Evolutionary conservation across 2,329 filamentous ascomycete species (phyloP).

Genomic region (Lachnellula subtilissima): DNA sequence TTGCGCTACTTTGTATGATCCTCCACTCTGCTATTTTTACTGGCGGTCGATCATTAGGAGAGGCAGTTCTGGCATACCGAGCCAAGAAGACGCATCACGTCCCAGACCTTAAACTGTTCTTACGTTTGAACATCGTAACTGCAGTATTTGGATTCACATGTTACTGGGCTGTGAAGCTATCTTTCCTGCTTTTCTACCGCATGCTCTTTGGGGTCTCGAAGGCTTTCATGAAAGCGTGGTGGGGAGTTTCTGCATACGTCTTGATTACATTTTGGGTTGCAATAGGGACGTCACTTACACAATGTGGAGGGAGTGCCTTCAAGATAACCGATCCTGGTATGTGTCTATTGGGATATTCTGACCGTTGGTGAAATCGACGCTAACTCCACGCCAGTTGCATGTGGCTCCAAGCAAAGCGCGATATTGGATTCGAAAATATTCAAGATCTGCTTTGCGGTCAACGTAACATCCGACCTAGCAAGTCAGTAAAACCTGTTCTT

Average conservation of each 20-base stretch:
- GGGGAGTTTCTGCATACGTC: background rate
- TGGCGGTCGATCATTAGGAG: background rate
- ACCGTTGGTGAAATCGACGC: background rate
- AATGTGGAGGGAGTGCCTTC: background rate
- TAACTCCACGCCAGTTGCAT: background rate
- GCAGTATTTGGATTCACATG: background rate
- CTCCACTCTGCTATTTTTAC: background rate
- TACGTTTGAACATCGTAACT: background rate
- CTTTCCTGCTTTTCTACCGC: background rate
- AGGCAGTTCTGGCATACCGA: background rate
- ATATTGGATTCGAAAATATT: background rate
- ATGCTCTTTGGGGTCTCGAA: background rate
- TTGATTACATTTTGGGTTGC: background rate
- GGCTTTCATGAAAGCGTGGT: background rate
- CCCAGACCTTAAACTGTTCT: background rate
- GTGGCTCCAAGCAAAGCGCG: background rate
- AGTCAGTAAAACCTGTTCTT: background rate
- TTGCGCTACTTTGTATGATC: background rate
- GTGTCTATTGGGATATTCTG: background rate
- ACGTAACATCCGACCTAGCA: background rate
- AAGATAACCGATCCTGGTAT: background rate
- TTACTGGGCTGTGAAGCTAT: background rate
- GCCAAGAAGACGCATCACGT: background rate
- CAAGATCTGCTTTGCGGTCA: background rate
- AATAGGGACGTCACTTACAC: background rate